phyloP scores from a whole-genome alignment of 2,329 filamentous ascomycete genomes.

The Nemania serpens region DNA sequence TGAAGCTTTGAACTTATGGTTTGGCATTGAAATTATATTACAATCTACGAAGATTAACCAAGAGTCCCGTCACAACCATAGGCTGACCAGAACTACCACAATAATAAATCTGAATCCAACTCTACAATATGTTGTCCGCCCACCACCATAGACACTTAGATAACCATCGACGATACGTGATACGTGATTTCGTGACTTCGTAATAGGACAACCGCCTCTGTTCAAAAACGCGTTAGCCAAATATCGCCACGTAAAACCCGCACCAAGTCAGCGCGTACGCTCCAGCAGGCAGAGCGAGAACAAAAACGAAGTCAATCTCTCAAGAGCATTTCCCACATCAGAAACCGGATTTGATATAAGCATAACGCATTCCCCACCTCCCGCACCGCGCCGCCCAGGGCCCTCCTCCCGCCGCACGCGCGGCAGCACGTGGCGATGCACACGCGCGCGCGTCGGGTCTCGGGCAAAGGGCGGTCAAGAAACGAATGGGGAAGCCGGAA shows the following conservation, averaged over 20 bases:
- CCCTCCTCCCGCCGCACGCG: slow-evolving; percentile 31
- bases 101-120: not conserved
- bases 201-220: not conserved
- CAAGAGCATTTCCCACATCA: slow-evolving; percentile 21
- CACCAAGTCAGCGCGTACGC: not conserved
- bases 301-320: slow-evolving; percentile 1
- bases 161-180: not conserved
- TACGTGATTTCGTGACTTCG: not conserved
- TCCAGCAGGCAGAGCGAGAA: not conserved
- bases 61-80: not conserved
- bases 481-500: slow-evolving; percentile 33
- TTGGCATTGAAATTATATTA: not conserved
- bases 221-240: slow-evolving; percentile 10
- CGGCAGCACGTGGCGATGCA: slow-evolving; percentile 46
- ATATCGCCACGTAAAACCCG: not conserved
- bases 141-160: not conserved
- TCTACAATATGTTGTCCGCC: not conserved
- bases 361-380: slow-evolving; percentile 43
- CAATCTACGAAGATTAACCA: not conserved
- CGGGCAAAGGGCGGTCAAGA: slow-evolving; percentile 21
- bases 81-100: not conserved
- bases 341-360: slow-evolving; percentile 37
- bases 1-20: not conserved
- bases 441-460: slow-evolving; percentile 36
- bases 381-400: slow-evolving; percentile 30